Evolutionary conservation across 2,329 filamentous ascomycete species (phyloP).

Genomic region (Alternaria sp.): DNA sequence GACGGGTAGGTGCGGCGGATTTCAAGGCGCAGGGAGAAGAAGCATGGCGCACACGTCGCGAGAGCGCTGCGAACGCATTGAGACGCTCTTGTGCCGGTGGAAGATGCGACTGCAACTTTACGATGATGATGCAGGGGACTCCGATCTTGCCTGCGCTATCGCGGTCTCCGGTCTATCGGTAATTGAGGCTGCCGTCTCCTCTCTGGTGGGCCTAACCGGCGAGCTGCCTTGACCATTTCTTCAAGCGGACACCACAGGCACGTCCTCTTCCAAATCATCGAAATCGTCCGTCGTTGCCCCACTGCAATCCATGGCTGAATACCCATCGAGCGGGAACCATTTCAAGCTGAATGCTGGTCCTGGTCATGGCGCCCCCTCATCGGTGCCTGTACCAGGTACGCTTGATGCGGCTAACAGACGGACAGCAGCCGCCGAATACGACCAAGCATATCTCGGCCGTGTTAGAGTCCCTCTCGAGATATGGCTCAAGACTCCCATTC

Average conservation of each 20-base stretch:
- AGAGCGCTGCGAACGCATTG: constrained; percentile 3
- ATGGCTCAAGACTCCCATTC: not conserved
- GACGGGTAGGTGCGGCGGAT: constrained; percentile 9
- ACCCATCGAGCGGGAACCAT: not conserved
- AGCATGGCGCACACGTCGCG: constrained; percentile 13
- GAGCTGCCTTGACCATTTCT: not conserved
- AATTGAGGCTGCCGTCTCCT: constrained; percentile 11
- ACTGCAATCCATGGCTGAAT: not conserved
- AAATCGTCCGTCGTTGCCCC: not conserved
- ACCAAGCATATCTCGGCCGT: not conserved
- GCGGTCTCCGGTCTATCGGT: constrained; percentile 6
- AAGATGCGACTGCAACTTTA: constrained; percentile 6
- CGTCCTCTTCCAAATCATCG: not conserved
- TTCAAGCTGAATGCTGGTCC: not conserved
- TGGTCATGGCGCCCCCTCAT: not conserved
- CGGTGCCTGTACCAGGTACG: not conserved
- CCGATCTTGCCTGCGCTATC: not conserved
- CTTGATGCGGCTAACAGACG: not conserved
- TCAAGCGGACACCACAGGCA: not conserved
- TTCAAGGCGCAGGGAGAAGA: constrained; percentile 13
- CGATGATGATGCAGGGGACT: constrained; percentile 7
- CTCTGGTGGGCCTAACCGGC: constrained; percentile 9
- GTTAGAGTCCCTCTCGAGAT: not conserved
- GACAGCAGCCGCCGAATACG: not conserved
- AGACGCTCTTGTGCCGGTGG: constrained; percentile 7